These are phyloP conservation scores for Stellera chamaejasme DNA, from an alignment of 345 rosid species.

Conservation along the genomic window DNA sequence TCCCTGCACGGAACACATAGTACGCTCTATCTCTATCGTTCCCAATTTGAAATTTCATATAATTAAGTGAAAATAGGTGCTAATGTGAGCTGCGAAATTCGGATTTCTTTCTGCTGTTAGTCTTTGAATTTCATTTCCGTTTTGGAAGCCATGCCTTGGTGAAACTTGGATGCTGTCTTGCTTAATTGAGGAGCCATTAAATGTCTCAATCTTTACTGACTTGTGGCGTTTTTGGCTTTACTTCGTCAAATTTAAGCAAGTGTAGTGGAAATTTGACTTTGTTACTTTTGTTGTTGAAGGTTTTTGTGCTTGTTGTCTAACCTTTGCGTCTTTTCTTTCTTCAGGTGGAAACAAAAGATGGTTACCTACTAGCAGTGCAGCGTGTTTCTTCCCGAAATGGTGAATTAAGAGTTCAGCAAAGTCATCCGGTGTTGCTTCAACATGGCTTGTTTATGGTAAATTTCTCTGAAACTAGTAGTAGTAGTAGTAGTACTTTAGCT, in stretches of 20 bases:
- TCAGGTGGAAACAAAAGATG: slow-evolving; percentile 78
- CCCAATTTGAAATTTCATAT: neutral
- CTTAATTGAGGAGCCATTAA: no score
- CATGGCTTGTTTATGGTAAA: slow-evolving; percentile 92
- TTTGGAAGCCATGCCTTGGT: no score
- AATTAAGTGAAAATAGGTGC: no score
- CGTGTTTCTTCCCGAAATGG: slow-evolving; percentile 50
- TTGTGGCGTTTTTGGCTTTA: neutral
- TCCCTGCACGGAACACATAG: slow-evolving; percentile 72
- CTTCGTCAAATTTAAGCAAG: neutral
- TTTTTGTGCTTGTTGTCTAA: neutral
- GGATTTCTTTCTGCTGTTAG: no score
- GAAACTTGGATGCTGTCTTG: no score
- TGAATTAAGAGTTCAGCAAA: slow-evolving; percentile 17
- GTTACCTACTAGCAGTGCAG: slow-evolving; percentile 67
- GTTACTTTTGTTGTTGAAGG: neutral
- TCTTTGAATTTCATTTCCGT: no score
- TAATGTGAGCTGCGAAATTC: neutral
- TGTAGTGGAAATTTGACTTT: neutral
- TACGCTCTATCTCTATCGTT: slow-evolving; percentile 23
- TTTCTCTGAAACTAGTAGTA: neutral
- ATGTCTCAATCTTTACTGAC: no score
- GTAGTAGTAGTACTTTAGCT: no score
- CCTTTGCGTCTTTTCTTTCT: neutral
- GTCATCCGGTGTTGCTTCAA: slow-evolving; percentile 76